Evolutionary conservation across 768 basidiomycete species (phyloP), one percentile per base, ranked within the genome.

Genomic region (Leccinum longicurvipes): DNA sequence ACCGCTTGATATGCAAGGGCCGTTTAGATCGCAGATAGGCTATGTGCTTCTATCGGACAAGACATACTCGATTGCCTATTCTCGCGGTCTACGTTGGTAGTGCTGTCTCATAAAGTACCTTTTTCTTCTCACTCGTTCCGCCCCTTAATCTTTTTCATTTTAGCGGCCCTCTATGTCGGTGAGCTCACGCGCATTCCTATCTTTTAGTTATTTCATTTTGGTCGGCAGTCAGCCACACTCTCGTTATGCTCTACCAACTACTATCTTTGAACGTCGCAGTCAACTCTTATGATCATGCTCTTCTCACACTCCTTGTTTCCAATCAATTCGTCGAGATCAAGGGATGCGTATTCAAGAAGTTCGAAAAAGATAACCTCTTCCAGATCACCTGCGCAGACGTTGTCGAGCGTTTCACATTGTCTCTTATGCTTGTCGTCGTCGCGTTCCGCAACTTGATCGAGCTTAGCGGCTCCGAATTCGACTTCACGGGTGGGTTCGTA

Each of bases 261-360:
- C 90, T 96, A 53, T 83, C 94, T 5, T 79, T 99, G 54, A 98
- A 98, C 60, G 96, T 99, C 32, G 96, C 97, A 5, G 89, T 99
- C 67, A 98, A 98, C 74, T 96, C 94, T 17, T 99, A 96, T 70
- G 95, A 98, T 69, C 91, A 98, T 64, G 88, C 96, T 2, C 83
- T 99, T 7, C 79, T 99, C 39, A 97, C 95, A 0, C 81, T 99
- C 0, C 80, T 99, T 8, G 85, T 99, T 45, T 97, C 93, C 45
- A 99, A 98, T 67, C 97, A 99, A 71, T 98, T 99, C 65, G 96
- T 98, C 31, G 97, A 99, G 73, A 98, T 98, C 72, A 99, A 99
- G 73, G 95, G 96, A 31, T 93, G 91, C 68, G 97, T 99, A 2
- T 99, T 99, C 84, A 99, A 98, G 74, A 98, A 89, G 69, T 98